Evolutionary conservation across 768 basidiomycete genomes (phyloP).

Genomic region (Russula sp.): DNA sequence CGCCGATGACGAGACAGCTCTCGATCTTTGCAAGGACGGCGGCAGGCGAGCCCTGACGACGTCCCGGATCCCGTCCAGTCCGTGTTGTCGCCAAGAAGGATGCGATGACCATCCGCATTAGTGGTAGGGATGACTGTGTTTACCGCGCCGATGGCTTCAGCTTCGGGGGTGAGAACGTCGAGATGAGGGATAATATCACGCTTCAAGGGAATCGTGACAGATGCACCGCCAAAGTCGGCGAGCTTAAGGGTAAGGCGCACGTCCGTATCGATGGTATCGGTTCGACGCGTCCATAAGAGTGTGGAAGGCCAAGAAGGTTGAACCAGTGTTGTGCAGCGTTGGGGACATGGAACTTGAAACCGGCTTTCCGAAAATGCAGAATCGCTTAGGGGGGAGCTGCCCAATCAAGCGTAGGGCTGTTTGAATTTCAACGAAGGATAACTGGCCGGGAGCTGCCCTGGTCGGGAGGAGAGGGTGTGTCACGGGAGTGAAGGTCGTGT

Average conservation of each 20-base stretch:
- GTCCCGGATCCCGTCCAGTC: constrained; percentile 86
- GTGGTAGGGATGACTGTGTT: constrained; percentile 78
- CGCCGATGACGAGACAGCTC: constrained; percentile 84
- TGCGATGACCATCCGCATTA: constrained; percentile 42
- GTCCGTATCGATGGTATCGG: constrained; percentile 57
- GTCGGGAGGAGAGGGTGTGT: constrained; percentile 85
- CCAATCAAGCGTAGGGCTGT: constrained; percentile 78
- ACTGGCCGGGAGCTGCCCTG: constrained; percentile 90
- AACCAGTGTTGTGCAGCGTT: constrained; percentile 91
- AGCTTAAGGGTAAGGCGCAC: constrained; percentile 60
- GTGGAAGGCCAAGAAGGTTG: constrained; percentile 74
- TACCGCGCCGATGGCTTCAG: constrained; percentile 86
- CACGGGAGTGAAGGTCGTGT: constrained; percentile 82
- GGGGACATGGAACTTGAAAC: constrained; percentile 91
- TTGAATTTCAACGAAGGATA: constrained; percentile 86
- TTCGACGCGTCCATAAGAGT: constrained; percentile 78
- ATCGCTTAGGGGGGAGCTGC: constrained; percentile 64
- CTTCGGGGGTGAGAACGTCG: constrained; percentile 75
- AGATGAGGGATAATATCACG: constrained; percentile 83
- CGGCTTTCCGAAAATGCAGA: constrained; percentile 87
- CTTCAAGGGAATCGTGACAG: constrained; percentile 96
- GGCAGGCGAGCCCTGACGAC: constrained; percentile 47
- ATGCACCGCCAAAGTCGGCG: constrained; percentile 88
- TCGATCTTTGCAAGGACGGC: constrained; percentile 39
- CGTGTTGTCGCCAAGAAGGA: constrained; percentile 90